Conservation (phyloP, 2,329 filamentous ascomycete genomes). For the Microascus cirrosus region DNA sequence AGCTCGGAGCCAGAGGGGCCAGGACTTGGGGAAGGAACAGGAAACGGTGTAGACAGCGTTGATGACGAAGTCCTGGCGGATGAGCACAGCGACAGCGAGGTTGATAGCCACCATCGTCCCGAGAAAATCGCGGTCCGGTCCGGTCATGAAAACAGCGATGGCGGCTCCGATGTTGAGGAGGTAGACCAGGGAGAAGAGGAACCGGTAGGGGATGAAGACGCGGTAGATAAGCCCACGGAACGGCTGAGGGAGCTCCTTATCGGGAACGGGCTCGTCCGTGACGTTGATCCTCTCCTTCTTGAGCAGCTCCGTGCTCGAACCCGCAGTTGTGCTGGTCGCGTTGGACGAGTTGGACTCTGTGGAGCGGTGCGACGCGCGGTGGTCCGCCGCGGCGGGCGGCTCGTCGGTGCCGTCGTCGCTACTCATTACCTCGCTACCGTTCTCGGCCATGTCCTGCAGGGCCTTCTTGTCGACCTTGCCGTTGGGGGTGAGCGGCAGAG, state of each 20-base stretch:
- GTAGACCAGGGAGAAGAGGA: constrained; percentile 42
- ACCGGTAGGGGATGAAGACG: constrained; percentile 42
- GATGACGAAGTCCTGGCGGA: constrained; percentile 41
- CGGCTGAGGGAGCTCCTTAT: constrained; percentile 26
- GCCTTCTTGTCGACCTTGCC: constrained; percentile 44
- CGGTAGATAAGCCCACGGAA: constrained; percentile 28
- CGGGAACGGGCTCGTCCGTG: constrained; percentile 20
- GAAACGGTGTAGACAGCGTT: constrained; percentile 35
- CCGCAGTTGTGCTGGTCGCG: not conserved
- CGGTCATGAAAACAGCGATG: constrained; percentile 24
- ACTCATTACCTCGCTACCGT: constrained; percentile 15
- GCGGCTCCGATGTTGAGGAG: constrained; percentile 38
- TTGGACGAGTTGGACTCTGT: not conserved
- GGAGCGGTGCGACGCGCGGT: not conserved
- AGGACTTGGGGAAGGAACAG: constrained; percentile 31
- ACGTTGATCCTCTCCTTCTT: constrained; percentile 14
- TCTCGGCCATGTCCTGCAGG: constrained; percentile 22
- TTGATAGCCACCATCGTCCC: constrained; percentile 34
- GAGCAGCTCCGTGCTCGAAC: not conserved
- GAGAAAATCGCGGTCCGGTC: constrained; percentile 22
- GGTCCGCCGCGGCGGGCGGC: not conserved
- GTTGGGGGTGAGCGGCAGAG: constrained; percentile 39
- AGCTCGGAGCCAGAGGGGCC: constrained; percentile 35
- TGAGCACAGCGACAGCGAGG: constrained; percentile 34
- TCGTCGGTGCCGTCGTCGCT: not conserved